phyloP scores from a whole-genome alignment of 768 basidiomycete genomes.

The Melanogaster broomeanus region DNA sequence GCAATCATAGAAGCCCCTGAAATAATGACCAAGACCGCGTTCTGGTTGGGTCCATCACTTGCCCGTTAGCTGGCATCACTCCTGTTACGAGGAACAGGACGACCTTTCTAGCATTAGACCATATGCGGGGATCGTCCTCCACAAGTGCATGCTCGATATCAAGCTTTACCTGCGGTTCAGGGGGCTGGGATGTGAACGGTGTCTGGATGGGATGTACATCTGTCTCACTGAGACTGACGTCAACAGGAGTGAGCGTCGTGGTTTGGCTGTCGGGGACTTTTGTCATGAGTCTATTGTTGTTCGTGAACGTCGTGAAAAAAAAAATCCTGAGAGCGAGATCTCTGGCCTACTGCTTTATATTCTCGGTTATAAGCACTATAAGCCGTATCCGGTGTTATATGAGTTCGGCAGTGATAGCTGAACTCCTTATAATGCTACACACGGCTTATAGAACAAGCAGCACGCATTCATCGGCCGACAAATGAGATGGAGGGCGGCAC shows the following conservation, averaged over 20 bases:
- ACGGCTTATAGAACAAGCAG: no score
- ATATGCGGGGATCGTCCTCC: conserved; percentile 61
- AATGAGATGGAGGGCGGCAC: no score
- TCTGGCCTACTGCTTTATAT: background rate
- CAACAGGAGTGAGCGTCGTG: background rate
- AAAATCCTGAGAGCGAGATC: background rate
- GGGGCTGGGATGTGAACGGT: background rate
- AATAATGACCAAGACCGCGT: conserved; percentile 19
- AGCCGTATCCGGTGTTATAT: background rate
- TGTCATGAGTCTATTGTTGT: conserved; percentile 3
- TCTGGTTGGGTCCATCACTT: conserved; percentile 8
- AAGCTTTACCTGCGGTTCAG: conserved; percentile 4
- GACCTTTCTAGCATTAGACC: conserved; percentile 62
- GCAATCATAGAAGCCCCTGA: conserved; percentile 32
- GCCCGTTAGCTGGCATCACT: background rate
- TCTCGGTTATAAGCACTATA: background rate
- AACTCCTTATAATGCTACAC: no score
- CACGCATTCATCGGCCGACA: no score
- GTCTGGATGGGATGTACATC: background rate
- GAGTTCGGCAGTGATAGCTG: no score
- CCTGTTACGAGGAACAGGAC: background rate
- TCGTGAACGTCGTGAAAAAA: background rate
- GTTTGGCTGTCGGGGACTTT: conserved; percentile 1
- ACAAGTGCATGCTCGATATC: conserved; percentile 47
- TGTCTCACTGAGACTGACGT: background rate